A percentile compares a stretch with the other conserved stretches of the same genome.
Evolutionary conservation across 495 filamentous ascomycete genomes (phyloP).

Genomic region (Tuber umbilicatum): DNA sequence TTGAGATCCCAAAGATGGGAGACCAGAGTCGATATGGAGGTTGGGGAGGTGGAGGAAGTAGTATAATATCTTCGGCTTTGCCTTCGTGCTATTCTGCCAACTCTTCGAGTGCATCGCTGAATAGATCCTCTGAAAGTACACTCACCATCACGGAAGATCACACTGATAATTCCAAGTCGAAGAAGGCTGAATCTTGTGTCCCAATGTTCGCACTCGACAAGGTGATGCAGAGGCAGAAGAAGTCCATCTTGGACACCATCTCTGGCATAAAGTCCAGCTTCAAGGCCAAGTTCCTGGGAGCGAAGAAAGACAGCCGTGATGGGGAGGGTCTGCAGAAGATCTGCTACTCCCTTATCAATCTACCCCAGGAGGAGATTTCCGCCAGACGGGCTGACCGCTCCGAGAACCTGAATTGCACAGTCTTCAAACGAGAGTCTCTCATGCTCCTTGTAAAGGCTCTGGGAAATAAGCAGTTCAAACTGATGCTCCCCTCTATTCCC

Average conservation of each 20-base stretch:
- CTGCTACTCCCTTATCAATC: neutral
- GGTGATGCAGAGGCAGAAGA: neutral
- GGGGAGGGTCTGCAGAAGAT: slow-evolving; percentile 1
- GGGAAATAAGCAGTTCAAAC: slow-evolving; percentile 24
- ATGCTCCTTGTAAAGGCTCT: slow-evolving; percentile 26
- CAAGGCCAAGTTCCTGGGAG: neutral
- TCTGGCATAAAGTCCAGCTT: neutral
- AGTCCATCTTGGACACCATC: slow-evolving; percentile 1
- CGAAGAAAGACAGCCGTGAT: too few species aligned
- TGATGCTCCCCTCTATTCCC: slow-evolving; percentile 22
- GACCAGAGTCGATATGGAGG: neutral
- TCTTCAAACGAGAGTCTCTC: slow-evolving; percentile 26
- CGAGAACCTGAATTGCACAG: neutral
- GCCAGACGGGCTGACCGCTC: neutral
- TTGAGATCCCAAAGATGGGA: neutral
- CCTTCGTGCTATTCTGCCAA: neutral
- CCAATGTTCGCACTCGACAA: neutral
- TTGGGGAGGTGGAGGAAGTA: neutral
- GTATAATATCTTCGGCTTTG: neutral
- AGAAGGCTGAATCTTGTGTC: neutral
- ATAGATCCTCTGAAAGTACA: neutral
- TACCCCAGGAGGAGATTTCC: neutral
- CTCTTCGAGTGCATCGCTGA: neutral
- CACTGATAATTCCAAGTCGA: neutral
- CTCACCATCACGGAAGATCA: neutral